phyloP scores from a whole-genome alignment of 805 yeast genomes.

The Sugiyamaella qingdaonensis region DNA sequence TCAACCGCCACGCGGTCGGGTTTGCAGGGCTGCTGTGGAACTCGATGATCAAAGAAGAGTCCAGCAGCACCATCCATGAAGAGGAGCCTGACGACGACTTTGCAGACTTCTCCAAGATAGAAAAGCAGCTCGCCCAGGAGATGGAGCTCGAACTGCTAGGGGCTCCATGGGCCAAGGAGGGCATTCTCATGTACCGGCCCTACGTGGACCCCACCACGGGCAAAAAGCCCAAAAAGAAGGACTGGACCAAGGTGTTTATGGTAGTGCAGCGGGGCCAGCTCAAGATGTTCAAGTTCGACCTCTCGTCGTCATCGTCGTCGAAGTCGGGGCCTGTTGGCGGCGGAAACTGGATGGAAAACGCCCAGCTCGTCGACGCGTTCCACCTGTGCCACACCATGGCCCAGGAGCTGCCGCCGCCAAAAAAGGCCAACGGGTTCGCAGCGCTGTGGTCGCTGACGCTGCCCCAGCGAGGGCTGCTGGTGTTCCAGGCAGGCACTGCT shows the following conservation, averaged over 20 bases:
- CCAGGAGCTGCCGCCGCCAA: conserved; percentile 35
- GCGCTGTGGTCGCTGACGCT: conserved; percentile 54
- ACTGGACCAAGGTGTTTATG: conserved; percentile 52
- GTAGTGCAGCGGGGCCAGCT: conserved; percentile 67
- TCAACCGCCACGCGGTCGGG: conserved; percentile 28
- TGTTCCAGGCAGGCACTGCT: conserved; percentile 62
- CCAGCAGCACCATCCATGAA: conserved; percentile 13
- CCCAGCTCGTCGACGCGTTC: conserved; percentile 52
- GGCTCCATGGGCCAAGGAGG: conserved; percentile 77
- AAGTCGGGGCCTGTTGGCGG: conserved; percentile 41
- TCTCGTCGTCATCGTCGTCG: conserved; percentile 6
- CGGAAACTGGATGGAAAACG: conserved; percentile 67
- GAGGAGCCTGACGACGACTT: conserved; percentile 24
- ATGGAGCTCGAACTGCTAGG: conserved; percentile 61
- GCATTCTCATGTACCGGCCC: conserved; percentile 44
- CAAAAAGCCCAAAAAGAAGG: conserved; percentile 27
- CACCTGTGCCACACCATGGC: conserved; percentile 45
- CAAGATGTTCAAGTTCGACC: conserved; percentile 50
- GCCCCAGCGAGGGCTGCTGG: conserved; percentile 44
- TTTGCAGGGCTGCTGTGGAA: conserved; percentile 30
- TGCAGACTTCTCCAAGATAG: conserved; percentile 27
- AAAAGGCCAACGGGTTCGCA: conserved; percentile 33
- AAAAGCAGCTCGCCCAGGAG: conserved; percentile 47
- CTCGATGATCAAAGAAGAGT: conserved; percentile 28
- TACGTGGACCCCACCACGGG: conserved; percentile 27